phyloP scores from a whole-genome alignment of 1,139 yeast genomes.

The Geotrichum bryndzae region DNA sequence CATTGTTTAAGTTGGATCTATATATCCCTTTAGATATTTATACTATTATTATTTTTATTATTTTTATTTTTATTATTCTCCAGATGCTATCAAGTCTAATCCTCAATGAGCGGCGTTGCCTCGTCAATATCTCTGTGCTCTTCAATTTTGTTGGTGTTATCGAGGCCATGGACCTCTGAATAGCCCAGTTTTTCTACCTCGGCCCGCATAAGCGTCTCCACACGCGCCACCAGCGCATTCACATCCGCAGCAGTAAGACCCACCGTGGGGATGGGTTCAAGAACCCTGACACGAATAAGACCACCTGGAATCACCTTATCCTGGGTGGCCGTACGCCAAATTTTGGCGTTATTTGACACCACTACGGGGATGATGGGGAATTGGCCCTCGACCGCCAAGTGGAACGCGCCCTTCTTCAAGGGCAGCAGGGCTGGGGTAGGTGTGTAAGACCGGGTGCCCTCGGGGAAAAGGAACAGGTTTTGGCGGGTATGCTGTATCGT shows the following conservation, averaged over 20 bases:
- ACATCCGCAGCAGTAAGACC: slow-evolving; percentile 58
- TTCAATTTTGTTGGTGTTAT: not conserved
- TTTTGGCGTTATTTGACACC: slow-evolving; percentile 71
- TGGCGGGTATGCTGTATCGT: slow-evolving; percentile 53
- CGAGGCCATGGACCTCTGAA: not conserved
- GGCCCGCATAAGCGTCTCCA: slow-evolving; percentile 36
- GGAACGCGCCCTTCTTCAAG: slow-evolving; percentile 96
- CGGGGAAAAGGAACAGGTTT: slow-evolving; percentile 78
- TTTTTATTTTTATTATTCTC: not conserved
- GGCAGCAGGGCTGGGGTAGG: slow-evolving; percentile 66
- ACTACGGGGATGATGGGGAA: slow-evolving; percentile 86
- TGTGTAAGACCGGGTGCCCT: slow-evolving; percentile 87
- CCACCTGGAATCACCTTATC: slow-evolving; percentile 42
- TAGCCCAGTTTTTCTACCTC: not conserved
- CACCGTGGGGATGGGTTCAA: slow-evolving; percentile 59
- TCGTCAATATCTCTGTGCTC: not conserved
- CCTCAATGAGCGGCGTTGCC: no score
- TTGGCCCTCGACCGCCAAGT: slow-evolving; percentile 86
- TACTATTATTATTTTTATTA: not conserved
- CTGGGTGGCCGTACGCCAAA: slow-evolving; percentile 34
- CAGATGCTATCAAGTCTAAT: not conserved
- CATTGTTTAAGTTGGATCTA: not conserved
- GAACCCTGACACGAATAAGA: slow-evolving; percentile 55
- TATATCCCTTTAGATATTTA: no score
- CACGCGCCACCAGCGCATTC: slow-evolving; percentile 42